Evolutionary conservation across 768 basidiomycete genomes (phyloP).

Genomic region (Naganishia friedmannii): DNA sequence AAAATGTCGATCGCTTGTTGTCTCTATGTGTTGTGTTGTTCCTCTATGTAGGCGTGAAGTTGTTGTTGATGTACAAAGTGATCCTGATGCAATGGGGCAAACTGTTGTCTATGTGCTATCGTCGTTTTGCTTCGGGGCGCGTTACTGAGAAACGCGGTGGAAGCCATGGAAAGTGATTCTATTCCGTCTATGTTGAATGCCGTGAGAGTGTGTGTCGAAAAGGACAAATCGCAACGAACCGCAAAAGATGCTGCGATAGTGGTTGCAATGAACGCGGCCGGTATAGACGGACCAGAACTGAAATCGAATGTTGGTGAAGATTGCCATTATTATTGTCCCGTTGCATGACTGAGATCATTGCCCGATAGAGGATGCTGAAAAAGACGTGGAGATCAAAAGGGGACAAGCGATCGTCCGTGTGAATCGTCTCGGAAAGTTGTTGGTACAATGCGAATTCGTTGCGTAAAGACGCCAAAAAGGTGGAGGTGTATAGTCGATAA

Average conservation of each 20-base stretch:
- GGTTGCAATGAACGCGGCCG: constrained; percentile 19
- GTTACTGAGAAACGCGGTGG: background rate
- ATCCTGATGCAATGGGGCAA: constrained; percentile 20
- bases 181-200: constrained; percentile 21
- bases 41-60: constrained; percentile 15
- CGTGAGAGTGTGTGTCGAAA: background rate
- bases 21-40: constrained; percentile 25
- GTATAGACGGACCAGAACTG: constrained; percentile 25
- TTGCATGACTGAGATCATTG: background rate
- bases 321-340: constrained; percentile 19
- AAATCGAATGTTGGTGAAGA: constrained; percentile 23
- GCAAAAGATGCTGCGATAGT: background rate
- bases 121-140: background rate
- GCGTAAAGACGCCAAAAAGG: constrained; percentile 22
- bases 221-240: constrained; percentile 2
- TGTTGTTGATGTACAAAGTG: constrained; percentile 6
- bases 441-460: constrained; percentile 24
- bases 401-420: constrained; percentile 15
- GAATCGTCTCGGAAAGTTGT: constrained; percentile 8
- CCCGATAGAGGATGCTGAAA: constrained; percentile 19
- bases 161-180: constrained; percentile 19
- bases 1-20: constrained; percentile 8
- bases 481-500: constrained; percentile 24
- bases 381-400: constrained; percentile 3
- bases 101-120: constrained; percentile 7